phyloP scores from a whole-genome alignment of 805 yeast species.

The Sugiyamaella boreocaroliniensis region DNA sequence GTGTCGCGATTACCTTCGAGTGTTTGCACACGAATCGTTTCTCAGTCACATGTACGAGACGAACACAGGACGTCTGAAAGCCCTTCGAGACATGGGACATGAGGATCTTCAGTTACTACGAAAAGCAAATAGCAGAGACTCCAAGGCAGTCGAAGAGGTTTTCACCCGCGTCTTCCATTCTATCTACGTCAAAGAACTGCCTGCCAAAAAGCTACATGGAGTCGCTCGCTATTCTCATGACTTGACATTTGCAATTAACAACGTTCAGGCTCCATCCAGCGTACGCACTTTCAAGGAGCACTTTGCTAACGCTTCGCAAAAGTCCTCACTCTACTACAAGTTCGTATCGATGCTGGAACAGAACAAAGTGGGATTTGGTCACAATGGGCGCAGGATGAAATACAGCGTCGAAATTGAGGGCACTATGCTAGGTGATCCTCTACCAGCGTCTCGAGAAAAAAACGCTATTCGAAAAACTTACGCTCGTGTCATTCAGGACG shows the following conservation, averaged over 20 bases:
- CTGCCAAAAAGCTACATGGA: slow-evolving; percentile 12
- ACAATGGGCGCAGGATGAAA: slow-evolving; percentile 19
- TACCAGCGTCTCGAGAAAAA: slow-evolving; percentile 13
- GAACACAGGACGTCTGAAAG: slow-evolving; percentile 9
- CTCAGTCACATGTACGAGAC: slow-evolving; percentile 18
- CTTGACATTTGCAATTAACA: slow-evolving; percentile 15
- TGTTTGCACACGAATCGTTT: slow-evolving; percentile 13
- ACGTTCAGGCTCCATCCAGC: slow-evolving; percentile 16
- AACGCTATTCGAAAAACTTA: slow-evolving; percentile 14
- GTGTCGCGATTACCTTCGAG: slow-evolving; percentile 14
- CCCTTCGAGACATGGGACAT: slow-evolving; percentile 12
- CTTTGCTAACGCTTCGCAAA: neutral
- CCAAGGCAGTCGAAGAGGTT: slow-evolving; percentile 11
- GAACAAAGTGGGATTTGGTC: slow-evolving; percentile 12
- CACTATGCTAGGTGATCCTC: slow-evolving; percentile 15
- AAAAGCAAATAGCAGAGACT: slow-evolving; percentile 6
- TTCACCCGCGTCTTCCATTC: slow-evolving; percentile 14
- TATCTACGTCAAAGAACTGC: slow-evolving; percentile 14
- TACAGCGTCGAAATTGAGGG: slow-evolving; percentile 10
- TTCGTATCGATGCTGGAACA: slow-evolving; percentile 11
- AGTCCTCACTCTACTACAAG: slow-evolving; percentile 10
- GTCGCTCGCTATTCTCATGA: neutral
- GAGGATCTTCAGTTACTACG: slow-evolving; percentile 10
- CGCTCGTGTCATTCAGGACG: slow-evolving; percentile 7
- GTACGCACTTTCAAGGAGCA: slow-evolving; percentile 14